Evolutionary conservation across 768 basidiomycete species (phyloP), one percentile per base, ranked within the genome.

Genomic region (Tricholoma terreum): DNA sequence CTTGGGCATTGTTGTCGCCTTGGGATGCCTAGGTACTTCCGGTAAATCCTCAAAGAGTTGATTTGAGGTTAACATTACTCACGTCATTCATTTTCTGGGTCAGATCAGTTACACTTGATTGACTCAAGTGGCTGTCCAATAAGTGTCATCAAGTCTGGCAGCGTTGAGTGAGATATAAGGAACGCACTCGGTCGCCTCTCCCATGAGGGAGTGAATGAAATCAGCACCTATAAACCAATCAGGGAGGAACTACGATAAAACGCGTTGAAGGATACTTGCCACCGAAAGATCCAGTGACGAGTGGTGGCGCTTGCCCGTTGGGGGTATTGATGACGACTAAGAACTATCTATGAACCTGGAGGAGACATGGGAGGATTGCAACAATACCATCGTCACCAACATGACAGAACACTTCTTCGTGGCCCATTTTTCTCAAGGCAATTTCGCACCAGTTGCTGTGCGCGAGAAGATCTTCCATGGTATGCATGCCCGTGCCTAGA

Each of bases 391-490:
- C 76, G 42, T 87, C 83, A 12, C 91, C 90, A 49, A 92, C 89
- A 69, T 92, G 90, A 57, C 85, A 85, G 71, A 92, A 92, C 14
- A 92, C 86, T 42, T 89, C 77, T 14, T 73, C 58, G 67, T 90
- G 75, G 0, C 91, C 90, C 74, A 90, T 76, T 59, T 84, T 85
- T 59, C 83, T 78, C 7, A 92, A 77, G 0, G 81, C 81, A 10
- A 92, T 73, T 70, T 94, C 90, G 70, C 86, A 87, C 82, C 86
- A 92, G 71, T 92, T 86, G 66, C 83, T 84, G 68, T 92, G 91
- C 1, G 90, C 89, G 11, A 86, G 73, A 38, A 91, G 78, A 67
- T 92, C 89, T 65, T 91, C 89, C 71, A 86, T 74, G 3, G 85
- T 86, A 66, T 86, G 85, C 31, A 86, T 73, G 2, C 82, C 84